phyloP scores from a whole-genome alignment of 768 basidiomycete genomes.

The Flagelloscypha sp. region DNA sequence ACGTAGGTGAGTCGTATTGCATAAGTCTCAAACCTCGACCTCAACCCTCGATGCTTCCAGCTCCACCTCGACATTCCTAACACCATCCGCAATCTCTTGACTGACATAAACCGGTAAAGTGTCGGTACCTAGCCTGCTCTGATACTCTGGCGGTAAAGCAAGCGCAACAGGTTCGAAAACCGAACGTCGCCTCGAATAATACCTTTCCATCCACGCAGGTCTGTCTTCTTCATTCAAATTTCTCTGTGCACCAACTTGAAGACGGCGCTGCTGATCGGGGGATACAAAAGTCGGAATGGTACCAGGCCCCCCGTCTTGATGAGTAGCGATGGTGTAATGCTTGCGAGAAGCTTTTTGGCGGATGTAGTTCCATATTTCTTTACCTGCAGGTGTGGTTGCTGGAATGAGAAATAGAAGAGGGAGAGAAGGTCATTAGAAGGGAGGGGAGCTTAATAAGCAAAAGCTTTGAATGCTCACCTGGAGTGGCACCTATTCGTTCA shows the following conservation, averaged over 20 bases:
- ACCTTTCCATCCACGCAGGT: conserved; percentile 3
- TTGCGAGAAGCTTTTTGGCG: conserved; percentile 1
- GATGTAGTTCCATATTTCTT: background rate
- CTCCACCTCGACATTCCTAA: conserved; percentile 1
- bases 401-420: background rate
- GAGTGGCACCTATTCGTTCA: background rate
- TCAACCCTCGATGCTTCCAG: no score
- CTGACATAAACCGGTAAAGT: conserved; percentile 2
- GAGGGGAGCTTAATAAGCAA: no score
- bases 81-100: background rate
- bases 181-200: background rate
- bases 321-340: conserved; percentile 1
- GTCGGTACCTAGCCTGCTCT: conserved; percentile 1
- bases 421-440: background rate
- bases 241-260: no score
- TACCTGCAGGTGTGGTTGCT: conserved; percentile 1
- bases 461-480: background rate
- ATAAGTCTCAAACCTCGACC: no score
- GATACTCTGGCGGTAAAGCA: conserved; percentile 1
- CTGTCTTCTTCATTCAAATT: background rate
- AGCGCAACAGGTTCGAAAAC: conserved; percentile 3
- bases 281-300: background rate
- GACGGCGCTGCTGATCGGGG: background rate
- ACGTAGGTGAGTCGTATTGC: no score
- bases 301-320: conserved; percentile 1